Percentiles rank a stretch among this genome's conserved stretches.
Evolutionary conservation across 768 basidiomycete genomes (phyloP).

Genomic region (Amanita fuliginea): DNA sequence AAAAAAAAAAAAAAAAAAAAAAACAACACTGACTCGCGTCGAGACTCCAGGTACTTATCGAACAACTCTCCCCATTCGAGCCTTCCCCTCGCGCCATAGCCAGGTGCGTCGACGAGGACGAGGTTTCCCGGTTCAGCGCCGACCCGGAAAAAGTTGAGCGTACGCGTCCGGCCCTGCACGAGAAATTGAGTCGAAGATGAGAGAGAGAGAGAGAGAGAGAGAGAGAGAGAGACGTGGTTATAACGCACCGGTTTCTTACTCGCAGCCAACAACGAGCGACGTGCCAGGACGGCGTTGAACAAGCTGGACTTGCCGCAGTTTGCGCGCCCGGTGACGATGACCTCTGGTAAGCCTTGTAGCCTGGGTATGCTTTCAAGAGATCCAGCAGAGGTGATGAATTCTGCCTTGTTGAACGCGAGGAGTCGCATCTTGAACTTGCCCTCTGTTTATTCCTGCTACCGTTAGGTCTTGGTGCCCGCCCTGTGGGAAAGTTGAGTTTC

Average conservation of each 20-base stretch:
- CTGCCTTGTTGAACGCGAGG: not conserved
- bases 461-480: no score
- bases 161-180: constrained; percentile 50
- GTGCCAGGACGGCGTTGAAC: constrained; percentile 55
- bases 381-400: constrained; percentile 27
- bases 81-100: constrained; percentile 66
- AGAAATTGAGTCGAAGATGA: not conserved
- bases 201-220: no score
- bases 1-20: no score
- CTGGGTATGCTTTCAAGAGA: constrained; percentile 26
- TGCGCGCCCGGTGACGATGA: constrained; percentile 58
- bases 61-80: constrained; percentile 69
- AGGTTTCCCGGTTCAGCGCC: constrained; percentile 46
- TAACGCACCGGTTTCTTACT: constrained; percentile 68
- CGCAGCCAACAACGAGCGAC: constrained; percentile 43
- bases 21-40: constrained; percentile 40
- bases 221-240: no score
- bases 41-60: constrained; percentile 47
- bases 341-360: constrained; percentile 32
- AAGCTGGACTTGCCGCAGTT: constrained; percentile 72
- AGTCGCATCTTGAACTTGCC: no score
- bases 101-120: constrained; percentile 70
- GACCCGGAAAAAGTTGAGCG: constrained; percentile 65
- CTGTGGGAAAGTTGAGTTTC: no score
- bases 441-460: no score